Conservation (phyloP, 73 alveolate genomes). For the Paramecium biaurelia region DNA sequence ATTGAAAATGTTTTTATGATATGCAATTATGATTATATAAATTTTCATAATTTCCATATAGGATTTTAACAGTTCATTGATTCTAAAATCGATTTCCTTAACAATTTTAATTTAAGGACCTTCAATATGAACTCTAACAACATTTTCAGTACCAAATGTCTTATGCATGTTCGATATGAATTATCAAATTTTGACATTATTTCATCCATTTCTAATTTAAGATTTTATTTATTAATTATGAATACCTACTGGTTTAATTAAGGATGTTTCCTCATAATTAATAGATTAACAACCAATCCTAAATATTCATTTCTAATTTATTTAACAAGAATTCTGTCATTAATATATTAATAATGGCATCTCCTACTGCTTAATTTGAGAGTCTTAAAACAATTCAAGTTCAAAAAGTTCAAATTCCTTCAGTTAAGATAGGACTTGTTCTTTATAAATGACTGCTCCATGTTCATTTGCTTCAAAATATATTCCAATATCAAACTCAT, state of each 20-base stretch:
- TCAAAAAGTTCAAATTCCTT: background rate
- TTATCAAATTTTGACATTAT: constrained; percentile 59
- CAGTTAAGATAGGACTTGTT: background rate
- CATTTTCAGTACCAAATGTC: constrained; percentile 92
- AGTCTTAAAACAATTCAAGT: constrained; percentile 62
- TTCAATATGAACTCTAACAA: constrained; percentile 86
- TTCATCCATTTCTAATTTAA: constrained; percentile 77
- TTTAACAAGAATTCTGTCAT: constrained; percentile 78
- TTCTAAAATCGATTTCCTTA: background rate
- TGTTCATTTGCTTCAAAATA: constrained; percentile 97
- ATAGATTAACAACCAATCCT: constrained; percentile 75
- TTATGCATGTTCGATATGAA: constrained; percentile 78
- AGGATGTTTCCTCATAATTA: constrained; percentile 75
- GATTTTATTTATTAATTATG: constrained; percentile 61
- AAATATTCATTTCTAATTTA: constrained; percentile 70
- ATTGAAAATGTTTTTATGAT: too few relatives aligned
- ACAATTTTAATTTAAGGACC: constrained; percentile 36
- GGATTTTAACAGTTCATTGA: background rate
- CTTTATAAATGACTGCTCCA: constrained; percentile 85
- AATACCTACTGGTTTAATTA: constrained; percentile 63
- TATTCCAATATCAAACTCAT: constrained; percentile 88
- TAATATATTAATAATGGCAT: constrained; percentile 86
- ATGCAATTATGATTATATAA: background rate
- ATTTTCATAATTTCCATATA: background rate
- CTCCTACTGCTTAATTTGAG: constrained; percentile 91